These are phyloP conservation scores for Ogataea methanolica DNA, from an alignment of 805 yeast species.

Conservation along the genomic window DNA sequence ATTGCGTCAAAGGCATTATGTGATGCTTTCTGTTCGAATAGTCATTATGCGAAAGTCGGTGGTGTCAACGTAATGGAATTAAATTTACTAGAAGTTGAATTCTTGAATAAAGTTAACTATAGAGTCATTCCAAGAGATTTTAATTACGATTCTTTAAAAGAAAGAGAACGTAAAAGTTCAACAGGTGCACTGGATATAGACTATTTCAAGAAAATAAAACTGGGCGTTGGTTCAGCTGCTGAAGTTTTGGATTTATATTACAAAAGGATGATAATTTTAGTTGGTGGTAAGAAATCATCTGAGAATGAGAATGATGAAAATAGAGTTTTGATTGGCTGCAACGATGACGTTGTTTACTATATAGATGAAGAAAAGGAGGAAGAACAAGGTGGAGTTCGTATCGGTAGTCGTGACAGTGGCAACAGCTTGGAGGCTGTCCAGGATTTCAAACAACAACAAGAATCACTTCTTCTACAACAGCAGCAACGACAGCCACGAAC, in stretches of 20 bases:
- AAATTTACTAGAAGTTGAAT: slow-evolving; percentile 85
- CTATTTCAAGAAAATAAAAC: slow-evolving; percentile 19
- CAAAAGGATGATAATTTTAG: slow-evolving; percentile 42
- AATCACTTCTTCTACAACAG: neutral
- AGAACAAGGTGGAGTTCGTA: too few species aligned
- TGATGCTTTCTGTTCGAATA: slow-evolving; percentile 90
- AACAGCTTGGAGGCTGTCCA: neutral
- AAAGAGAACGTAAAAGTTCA: slow-evolving; percentile 19
- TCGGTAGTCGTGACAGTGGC: neutral
- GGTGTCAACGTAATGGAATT: slow-evolving; percentile 82
- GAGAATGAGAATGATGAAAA: slow-evolving; percentile 7
- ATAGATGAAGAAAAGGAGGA: slow-evolving; percentile 4
- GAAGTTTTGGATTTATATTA: slow-evolving; percentile 46
- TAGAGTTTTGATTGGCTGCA: slow-evolving; percentile 27
- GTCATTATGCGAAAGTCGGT: slow-evolving; percentile 94
- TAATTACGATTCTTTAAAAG: slow-evolving; percentile 28
- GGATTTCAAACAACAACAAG: neutral
- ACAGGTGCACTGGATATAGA: slow-evolving; percentile 28
- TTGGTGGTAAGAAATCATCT: slow-evolving; percentile 32
- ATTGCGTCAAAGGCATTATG: slow-evolving; percentile 88
- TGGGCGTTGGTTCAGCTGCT: slow-evolving; percentile 30
- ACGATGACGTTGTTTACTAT: slow-evolving; percentile 22
- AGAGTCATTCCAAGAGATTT: slow-evolving; percentile 58
- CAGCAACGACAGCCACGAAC: neutral
- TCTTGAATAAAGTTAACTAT: slow-evolving; percentile 75